Evolutionary conservation across 805 yeast species (phyloP), one percentile per base, ranked within the genome.

Genomic region (Wickerhamiella qilinensis): DNA sequence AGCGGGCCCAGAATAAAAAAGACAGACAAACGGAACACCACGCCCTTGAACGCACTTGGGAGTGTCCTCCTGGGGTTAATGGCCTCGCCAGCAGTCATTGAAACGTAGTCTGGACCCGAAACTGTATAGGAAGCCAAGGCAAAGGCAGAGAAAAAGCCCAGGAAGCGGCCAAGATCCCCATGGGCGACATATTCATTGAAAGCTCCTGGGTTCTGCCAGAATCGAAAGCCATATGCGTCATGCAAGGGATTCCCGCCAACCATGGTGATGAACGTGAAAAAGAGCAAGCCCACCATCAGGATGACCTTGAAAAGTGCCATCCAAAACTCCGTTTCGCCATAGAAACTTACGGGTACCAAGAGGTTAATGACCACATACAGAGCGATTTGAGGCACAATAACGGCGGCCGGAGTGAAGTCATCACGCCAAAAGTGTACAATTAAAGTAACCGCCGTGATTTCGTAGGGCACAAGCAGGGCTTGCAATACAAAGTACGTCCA

Each of bases 21-120:
- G 24, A 78, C 56, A 1, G 77, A 64, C 43, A 84, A 63, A 46
- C 94, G 67, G 50, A 67, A 66, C 43, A 81, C 74, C 16, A 83
- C 83, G 41, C 77, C 78, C 46, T 72, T 76, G 62, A 76, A 81
- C 0, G 93, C 94, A 24, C 66, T 67, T n/a, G 91, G 85, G 53
- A 84, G 60, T 4, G 74, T 74, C 39, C 69, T 69, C 38, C 88
- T 67, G 11, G 93, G 93, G 47, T 74, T 64, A 24, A 68, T 61
- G 2, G 82, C 73, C 54, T 84, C 94, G 35, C 93, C 84, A 2
- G 93, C 93, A 24, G 82, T 73, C 80, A 80, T 76, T 1, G 91
- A 69, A 27, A 84, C 71, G 49, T 80, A 79, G 57, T 84, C 94
- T 1, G 94, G 93, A 0, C 93, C 94, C 3, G 82, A 82, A 46